Evolutionary conservation across 257 asterid genomes (phyloP).

Genomic region (Leonotis leonurus): DNA sequence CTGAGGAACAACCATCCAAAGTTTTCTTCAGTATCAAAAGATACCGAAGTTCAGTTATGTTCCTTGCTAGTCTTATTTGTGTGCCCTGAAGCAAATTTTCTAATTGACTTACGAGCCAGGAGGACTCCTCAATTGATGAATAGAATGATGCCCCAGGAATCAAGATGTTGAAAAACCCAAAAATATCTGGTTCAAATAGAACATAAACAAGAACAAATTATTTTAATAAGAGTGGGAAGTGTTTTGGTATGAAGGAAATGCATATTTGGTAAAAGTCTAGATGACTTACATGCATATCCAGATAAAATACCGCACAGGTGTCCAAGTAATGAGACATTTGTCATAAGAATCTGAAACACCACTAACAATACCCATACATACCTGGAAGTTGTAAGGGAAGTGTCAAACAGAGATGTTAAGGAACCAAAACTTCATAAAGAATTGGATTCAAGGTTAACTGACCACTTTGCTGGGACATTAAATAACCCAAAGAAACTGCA

Average conservation of each 20-base stretch:
- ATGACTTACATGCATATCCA: slow-evolving; percentile 72
- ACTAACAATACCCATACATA: slow-evolving; percentile 81
- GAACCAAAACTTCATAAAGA: slow-evolving; percentile 1
- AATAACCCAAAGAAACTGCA: slow-evolving; percentile 95
- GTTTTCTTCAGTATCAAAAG: background rate
- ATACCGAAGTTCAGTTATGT: background rate
- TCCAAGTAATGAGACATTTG: slow-evolving; percentile 81
- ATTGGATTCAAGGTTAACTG: slow-evolving; percentile 17
- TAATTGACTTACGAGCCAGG: slow-evolving; percentile 43
- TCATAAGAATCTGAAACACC: slow-evolving; percentile 83
- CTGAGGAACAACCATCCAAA: background rate
- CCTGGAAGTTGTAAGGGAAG: slow-evolving; percentile 26
- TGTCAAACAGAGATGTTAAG: background rate
- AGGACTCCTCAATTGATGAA: slow-evolving; percentile 43
- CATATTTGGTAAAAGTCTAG: slow-evolving; percentile 4
- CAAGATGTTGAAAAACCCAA: slow-evolving; percentile 39
- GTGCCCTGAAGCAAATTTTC: background rate
- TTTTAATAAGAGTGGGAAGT: background rate
- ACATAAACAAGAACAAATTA: slow-evolving; percentile 7
- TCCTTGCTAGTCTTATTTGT: background rate
- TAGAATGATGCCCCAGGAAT: slow-evolving; percentile 53
- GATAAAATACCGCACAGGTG: slow-evolving; percentile 78
- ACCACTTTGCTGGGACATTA: slow-evolving; percentile 92
- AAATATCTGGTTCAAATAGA: slow-evolving; percentile 31
- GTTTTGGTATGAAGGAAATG: background rate